These are phyloP conservation scores for Populus pruinosa DNA, from an alignment of 345 rosid species.

Conservation along the genomic window DNA sequence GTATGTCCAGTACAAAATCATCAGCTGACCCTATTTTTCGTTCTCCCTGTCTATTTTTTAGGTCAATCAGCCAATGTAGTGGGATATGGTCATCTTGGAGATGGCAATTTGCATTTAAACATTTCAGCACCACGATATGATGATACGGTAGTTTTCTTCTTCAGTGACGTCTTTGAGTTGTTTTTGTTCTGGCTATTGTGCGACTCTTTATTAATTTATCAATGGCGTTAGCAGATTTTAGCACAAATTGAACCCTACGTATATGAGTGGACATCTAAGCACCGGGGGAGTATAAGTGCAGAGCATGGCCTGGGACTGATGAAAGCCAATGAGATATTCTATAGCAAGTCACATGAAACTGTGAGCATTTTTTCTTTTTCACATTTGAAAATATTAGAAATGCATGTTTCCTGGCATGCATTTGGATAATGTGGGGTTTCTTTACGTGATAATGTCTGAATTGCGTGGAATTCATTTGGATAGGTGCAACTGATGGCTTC, in stretches of 20 bases:
- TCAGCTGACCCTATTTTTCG: neutral
- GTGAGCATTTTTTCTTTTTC: slow-evolving; percentile 35
- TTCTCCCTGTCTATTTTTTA: slow-evolving; percentile 24
- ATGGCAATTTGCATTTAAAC: slow-evolving; percentile 89
- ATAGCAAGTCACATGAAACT: slow-evolving; percentile 73
- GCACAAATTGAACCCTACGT: slow-evolving; percentile 81
- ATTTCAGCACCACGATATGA: slow-evolving; percentile 63
- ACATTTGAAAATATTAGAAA: neutral
- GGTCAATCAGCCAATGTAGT: slow-evolving; percentile 70
- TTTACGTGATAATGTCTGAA: slow-evolving; percentile 10
- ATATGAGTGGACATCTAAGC: slow-evolving; percentile 89
- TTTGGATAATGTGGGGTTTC: neutral
- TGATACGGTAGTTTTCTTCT: slow-evolving; percentile 46
- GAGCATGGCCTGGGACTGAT: slow-evolving; percentile 95
- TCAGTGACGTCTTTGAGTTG: neutral
- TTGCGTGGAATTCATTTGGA: slow-evolving; percentile 11
- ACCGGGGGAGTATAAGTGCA: slow-evolving; percentile 91
- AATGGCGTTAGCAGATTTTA: slow-evolving; percentile 47
- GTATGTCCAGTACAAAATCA: neutral
- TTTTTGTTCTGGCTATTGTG: neutral
- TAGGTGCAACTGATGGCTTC: slow-evolving; percentile 78
- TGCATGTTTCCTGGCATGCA: neutral
- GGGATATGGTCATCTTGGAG: slow-evolving; percentile 95
- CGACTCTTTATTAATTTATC: neutral
- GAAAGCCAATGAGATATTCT: slow-evolving; percentile 80